Evolutionary conservation across 148 eudicot genomes (phyloP), one percentile per base, ranked within the genome.

Genomic region (Rhododendron kiyosumense): DNA sequence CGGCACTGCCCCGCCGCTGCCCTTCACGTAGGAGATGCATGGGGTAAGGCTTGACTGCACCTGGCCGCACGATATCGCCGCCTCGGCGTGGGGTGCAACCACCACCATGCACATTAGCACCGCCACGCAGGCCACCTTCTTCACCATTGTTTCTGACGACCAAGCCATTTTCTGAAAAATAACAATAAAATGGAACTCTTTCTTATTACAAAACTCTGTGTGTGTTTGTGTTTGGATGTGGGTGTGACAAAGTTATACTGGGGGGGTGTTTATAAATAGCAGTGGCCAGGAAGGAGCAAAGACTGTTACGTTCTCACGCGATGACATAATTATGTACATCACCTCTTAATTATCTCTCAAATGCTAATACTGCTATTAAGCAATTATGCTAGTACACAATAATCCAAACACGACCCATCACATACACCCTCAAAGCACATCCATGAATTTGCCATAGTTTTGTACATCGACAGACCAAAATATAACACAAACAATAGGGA

Each of bases 71-170:
- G 88, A 52, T 28, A 93, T 65, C 12, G 88, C 93, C 75, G 87
- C 93, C 81, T 90, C 87, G 0, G 91, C 88, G 73, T 65, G 54
- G 65, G 92, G 90, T 36, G 89, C 86, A 59, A 22, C 41, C 85
- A 89, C 87, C 85, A 91, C 38, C 92, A 91, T 92, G 88, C 91
- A 87, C 82, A 34, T 76, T 14, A 87, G 14, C 1, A 89, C 2
- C 57, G 75, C 78, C 34, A 85, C 78, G 51, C 84, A 85, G 10
- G 83, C 88, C 0, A 86, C 52, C 90, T 86, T 91, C 18, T 83
- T 3, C 52, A 46, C 45, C 79, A 76, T 1, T 13, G 28, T 71
- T 86, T 24, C 67, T 61, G 67, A 61, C 10, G 67, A 61, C 67
- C 67, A 22, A 63, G 3, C 71, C 71, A 63, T 63, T 63, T 63